Percentiles rank a stretch among this genome's conserved stretches.
Conservation (phyloP, 1,284 basidiomycete genomes). For the Sanghuangporus weigelae region DNA sequence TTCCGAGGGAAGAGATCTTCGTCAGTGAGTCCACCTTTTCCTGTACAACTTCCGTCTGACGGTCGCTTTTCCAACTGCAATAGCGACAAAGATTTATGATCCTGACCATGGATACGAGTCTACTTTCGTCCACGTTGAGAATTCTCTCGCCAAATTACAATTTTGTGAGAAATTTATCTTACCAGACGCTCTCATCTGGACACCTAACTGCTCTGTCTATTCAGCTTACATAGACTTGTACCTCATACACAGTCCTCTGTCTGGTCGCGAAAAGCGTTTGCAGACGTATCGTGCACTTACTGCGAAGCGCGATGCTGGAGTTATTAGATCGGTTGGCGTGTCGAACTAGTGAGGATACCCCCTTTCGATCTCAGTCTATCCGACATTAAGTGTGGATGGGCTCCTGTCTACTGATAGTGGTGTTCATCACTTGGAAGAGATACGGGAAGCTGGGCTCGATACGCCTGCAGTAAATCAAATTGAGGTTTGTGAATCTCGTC, state of each 20-base stretch:
- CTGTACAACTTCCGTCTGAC: not conserved
- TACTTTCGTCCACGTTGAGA: conserved; percentile 33
- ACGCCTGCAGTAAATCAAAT: conserved; percentile 48
- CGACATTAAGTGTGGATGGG: not conserved
- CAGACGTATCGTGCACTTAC: conserved; percentile 39
- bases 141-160: conserved; percentile 36
- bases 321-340: conserved; percentile 48
- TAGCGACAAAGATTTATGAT: conserved; percentile 45
- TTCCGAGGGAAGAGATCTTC: conserved; percentile 40
- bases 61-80: not conserved
- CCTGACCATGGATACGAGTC: conserved; percentile 33
- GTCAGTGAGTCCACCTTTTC: conserved; percentile 33
- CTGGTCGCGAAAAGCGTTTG: conserved; percentile 35
- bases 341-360: conserved; percentile 42
- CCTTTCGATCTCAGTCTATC: not conserved
- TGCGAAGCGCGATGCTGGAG: conserved; percentile 40
- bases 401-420: conserved; percentile 27
- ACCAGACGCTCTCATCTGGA: not conserved
- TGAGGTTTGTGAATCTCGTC: conserved; percentile 24
- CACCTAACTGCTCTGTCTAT: not conserved
- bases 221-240: conserved; percentile 51
- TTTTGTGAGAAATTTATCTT: conserved; percentile 28
- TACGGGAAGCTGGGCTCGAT: conserved; percentile 35
- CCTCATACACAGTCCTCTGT: conserved; percentile 46
- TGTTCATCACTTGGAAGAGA: conserved; percentile 45